Percentiles rank a stretch among this genome's conserved stretches.
Conservation (phyloP, 1,284 basidiomycete species). For the Cryptococcus hybrid region DNA sequence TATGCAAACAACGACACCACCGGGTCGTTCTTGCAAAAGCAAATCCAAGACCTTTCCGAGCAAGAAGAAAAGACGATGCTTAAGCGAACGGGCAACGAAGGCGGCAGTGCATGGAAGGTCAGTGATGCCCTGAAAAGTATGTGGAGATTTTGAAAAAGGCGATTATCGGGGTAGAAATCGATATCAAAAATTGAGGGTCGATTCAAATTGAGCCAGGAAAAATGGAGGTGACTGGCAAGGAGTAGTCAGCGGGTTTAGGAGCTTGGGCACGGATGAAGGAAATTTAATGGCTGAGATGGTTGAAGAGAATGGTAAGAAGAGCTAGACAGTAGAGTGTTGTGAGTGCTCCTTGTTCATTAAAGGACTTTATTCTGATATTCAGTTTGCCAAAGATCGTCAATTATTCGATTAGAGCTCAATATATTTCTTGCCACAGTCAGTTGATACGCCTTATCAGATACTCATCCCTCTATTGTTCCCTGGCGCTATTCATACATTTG, state of each 20-base stretch:
- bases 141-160: slow-evolving; percentile 47
- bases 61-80: slow-evolving; percentile 22
- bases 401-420: too few species aligned
- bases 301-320: slow-evolving; percentile 20
- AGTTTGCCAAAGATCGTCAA: too few species aligned
- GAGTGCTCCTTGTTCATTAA: too few species aligned
- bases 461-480: too few species aligned
- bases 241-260: slow-evolving; percentile 46
- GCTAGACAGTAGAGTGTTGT: too few species aligned
- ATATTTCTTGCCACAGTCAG: too few species aligned
- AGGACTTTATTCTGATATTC: too few species aligned
- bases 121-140: slow-evolving; percentile 46
- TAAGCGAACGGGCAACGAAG: slow-evolving; percentile 29
- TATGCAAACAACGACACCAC: slow-evolving; percentile 19
- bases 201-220: slow-evolving; percentile 51
- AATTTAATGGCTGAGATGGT: slow-evolving; percentile 38
- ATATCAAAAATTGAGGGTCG: slow-evolving; percentile 48
- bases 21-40: slow-evolving; percentile 30
- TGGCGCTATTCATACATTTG: too few species aligned
- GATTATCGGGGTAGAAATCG: slow-evolving; percentile 51
- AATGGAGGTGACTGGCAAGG: slow-evolving; percentile 45
- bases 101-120: slow-evolving; percentile 42
- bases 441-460: too few species aligned
- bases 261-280: slow-evolving; percentile 30
- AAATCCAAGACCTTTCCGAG: slow-evolving; percentile 37